phyloP scores from a whole-genome alignment of 768 basidiomycete species.

The Amanita brunnescens region DNA sequence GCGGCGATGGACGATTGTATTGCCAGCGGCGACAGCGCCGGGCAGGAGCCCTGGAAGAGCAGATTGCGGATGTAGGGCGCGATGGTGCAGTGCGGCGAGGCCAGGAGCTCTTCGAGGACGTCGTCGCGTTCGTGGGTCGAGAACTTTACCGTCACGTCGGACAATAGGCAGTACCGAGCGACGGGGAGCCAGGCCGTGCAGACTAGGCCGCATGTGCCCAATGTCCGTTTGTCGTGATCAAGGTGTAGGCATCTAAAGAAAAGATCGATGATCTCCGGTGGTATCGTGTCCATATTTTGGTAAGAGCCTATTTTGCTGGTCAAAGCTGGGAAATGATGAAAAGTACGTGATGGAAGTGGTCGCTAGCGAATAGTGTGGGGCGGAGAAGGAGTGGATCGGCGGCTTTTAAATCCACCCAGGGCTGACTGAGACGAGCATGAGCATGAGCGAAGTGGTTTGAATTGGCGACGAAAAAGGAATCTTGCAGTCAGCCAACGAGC shows the following conservation, averaged over 20 bases:
- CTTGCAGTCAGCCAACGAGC: neutral
- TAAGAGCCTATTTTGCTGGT: neutral
- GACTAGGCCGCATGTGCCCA: neutral
- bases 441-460: neutral
- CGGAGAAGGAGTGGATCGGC: neutral
- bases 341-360: neutral
- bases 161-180: neutral
- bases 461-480: neutral
- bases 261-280: constrained; percentile 4
- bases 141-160: neutral
- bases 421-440: neutral
- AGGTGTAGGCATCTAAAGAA: neutral
- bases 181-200: constrained; percentile 6
- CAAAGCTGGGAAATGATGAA: neutral
- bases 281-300: neutral
- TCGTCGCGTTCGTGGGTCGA: neutral
- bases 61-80: neutral
- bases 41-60: constrained; percentile 3
- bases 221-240: neutral
- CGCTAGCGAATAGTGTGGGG: neutral
- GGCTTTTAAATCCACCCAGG: neutral
- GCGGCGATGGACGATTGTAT: neutral
- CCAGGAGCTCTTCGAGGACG: neutral
- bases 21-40: neutral
- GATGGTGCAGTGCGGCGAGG: neutral